phyloP scores from a whole-genome alignment of 2,329 filamentous ascomycete genomes.

The Mycocentrospora acerina region DNA sequence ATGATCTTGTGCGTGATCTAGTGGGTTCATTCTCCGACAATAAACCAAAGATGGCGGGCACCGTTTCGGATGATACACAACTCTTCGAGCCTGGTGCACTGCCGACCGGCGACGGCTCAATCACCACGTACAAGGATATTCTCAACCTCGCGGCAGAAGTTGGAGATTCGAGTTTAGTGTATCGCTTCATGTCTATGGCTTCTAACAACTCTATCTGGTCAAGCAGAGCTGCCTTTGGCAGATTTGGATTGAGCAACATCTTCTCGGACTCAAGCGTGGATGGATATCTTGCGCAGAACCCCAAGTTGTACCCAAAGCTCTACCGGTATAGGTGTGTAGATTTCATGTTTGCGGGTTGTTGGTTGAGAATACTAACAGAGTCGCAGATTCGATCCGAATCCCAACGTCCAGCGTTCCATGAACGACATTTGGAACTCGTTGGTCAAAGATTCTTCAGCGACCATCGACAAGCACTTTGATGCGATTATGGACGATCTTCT shows the following conservation, averaged over 20 bases:
- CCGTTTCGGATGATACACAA: constrained; percentile 87
- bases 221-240: constrained; percentile 91
- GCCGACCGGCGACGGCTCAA: constrained; percentile 84
- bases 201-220: constrained; percentile 97
- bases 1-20: constrained; percentile 81
- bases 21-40: constrained; percentile 83
- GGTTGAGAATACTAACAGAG: constrained; percentile 13
- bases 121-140: constrained; percentile 97
- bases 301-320: constrained; percentile 92
- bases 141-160: constrained; percentile 94
- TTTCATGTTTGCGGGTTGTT: not conserved
- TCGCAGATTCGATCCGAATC: constrained; percentile 78
- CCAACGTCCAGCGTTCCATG: constrained; percentile 92
- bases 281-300: constrained; percentile 73
- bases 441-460: constrained; percentile 81
- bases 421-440: constrained; percentile 95
- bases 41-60: constrained; percentile 67
- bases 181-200: constrained; percentile 97
- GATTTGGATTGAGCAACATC: constrained; percentile 89
- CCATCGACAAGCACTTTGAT: constrained; percentile 80
- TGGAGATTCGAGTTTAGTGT: constrained; percentile 92
- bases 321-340: constrained; percentile 70
- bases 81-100: constrained; percentile 89
- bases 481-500: constrained; percentile 86
- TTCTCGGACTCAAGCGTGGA: constrained; percentile 77